Evolutionary conservation across 495 filamentous ascomycete genomes (phyloP), one percentile per base, ranked within the genome.

Genomic region (Venustampulla echinocandica): DNA sequence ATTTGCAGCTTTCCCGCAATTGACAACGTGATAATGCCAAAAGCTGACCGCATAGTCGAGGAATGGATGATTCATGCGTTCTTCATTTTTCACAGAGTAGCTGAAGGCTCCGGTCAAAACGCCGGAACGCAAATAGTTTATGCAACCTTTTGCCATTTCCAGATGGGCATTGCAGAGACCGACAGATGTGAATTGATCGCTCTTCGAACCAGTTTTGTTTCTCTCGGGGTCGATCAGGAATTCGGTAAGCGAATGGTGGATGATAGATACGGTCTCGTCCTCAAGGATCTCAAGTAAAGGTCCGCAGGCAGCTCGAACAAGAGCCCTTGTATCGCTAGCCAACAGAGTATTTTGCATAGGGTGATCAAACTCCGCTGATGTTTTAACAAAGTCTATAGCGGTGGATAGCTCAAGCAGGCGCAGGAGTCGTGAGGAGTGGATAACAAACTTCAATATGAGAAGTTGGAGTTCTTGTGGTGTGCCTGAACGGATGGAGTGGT

Each of bases 171-270:
- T 35, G 1, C 49, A 54, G 17, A 54, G 40, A 5, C 56, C 33
- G 23, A 71, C 46, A 14, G 63, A 42, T 1, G 64, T 63, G 47
- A 58, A 66, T 14, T 10, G 0, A 20, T 17, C 1, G 5, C 32
- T 0, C 15, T 32, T n/a, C 36, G 4, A 24, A 34, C 23, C 15
- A 18, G 13, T 24, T 13, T 14, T 35, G 6, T 30, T 38, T 41
- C 57, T 52, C 4, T 34, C 15, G 1, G 47, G 24, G 33, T 64
- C 64, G 17, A n/a, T 39, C n/a, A 76, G 61, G 55, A 67, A 76
- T 45, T 76, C 74, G 1, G 71, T 74, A 18, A 76, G 65, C 13
- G 72, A 74, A 52, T 76, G 74, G 36, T 78, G 74, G 22, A 76
- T 61, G 5, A 76, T 60, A 11, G 52, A 66, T 13, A 76, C 59